These are phyloP conservation scores for Litsea cubeba DNA, from an alignment of 164 flowering plant genomes.

Conservation along the genomic window DNA sequence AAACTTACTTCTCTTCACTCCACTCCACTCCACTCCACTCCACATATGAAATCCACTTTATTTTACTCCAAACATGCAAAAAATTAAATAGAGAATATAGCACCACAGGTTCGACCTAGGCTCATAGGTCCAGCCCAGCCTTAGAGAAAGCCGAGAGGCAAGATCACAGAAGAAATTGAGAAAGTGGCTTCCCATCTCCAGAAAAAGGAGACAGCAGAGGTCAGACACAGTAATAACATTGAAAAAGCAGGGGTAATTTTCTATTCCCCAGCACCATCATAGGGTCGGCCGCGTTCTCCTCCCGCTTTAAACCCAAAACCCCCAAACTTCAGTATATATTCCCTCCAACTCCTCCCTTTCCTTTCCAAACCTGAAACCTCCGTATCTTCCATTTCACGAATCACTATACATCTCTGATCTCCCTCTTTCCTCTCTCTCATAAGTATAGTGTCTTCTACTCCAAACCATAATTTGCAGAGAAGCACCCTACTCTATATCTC, in stretches of 20 bases:
- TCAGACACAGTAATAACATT: not conserved
- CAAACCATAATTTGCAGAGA: no score
- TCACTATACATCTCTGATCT: not conserved
- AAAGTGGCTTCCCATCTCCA: not conserved
- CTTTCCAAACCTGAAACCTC: not conserved
- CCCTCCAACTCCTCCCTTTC: not conserved
- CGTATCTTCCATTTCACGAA: not conserved
- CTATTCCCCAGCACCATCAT: slow-evolving; percentile 2
- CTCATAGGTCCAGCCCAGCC: no score
- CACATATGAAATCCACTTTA: no score
- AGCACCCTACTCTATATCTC: no score
- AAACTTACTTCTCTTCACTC: no score
- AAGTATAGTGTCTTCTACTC: no score
- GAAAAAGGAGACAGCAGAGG: not conserved
- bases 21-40: no score
- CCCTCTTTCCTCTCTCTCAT: not conserved
- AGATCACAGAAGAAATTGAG: no score
- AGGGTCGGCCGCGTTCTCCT: not conserved
- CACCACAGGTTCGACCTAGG: no score
- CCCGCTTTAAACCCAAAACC: not conserved
- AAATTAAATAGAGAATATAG: no score
- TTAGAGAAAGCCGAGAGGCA: no score
- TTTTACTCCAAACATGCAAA: no score
- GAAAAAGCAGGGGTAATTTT: not conserved
- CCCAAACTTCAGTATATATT: slow-evolving; percentile 1